Percentiles rank a stretch among this genome's conserved stretches.
phyloP scores from a whole-genome alignment of 495 filamentous ascomycete genomes.

The Astrocystis sublimbata region DNA sequence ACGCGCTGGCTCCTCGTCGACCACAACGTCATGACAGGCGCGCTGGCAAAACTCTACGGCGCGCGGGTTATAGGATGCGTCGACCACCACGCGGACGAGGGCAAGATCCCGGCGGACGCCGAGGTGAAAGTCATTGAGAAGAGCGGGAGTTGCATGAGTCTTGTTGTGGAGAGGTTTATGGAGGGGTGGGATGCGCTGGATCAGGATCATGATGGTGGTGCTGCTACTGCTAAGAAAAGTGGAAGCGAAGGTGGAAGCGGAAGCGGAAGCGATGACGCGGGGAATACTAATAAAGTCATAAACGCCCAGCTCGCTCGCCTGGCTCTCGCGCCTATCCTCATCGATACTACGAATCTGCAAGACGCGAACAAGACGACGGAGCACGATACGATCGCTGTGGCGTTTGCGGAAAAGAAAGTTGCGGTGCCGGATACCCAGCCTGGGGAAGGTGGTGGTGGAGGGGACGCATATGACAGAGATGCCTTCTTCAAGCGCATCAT shows the following conservation, averaged over 20 bases:
- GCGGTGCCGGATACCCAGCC: too few species aligned
- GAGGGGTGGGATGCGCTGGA: slow-evolving; percentile 55
- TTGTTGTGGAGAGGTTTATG: slow-evolving; percentile 66
- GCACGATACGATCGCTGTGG: slow-evolving; percentile 64
- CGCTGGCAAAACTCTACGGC: slow-evolving; percentile 45
- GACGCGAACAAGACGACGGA: slow-evolving; percentile 71
- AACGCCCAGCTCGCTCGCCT: slow-evolving; percentile 68
- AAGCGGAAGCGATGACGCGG: background rate
- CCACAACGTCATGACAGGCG: slow-evolving; percentile 76
- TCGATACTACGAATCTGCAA: slow-evolving; percentile 80
- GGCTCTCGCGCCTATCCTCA: slow-evolving; percentile 76
- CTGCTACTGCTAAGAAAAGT: background rate
- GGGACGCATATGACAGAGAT: slow-evolving; percentile 50
- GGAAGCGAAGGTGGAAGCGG: slow-evolving; percentile 5
- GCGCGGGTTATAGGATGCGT: slow-evolving; percentile 68
- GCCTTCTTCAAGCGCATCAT: slow-evolving; percentile 65
- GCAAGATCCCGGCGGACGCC: slow-evolving; percentile 52
- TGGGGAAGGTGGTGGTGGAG: slow-evolving; percentile 13
- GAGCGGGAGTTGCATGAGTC: slow-evolving; percentile 76
- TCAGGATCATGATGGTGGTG: too few species aligned
- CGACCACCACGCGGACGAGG: slow-evolving; percentile 90
- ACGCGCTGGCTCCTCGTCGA: slow-evolving; percentile 76
- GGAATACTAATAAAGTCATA: slow-evolving; percentile 24
- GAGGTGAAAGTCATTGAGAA: slow-evolving; percentile 66
- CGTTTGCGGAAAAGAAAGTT: slow-evolving; percentile 58